Evolutionary conservation across 78 protist species (phyloP).

Genomic region (Capsaspora owczarzaki): DNA sequence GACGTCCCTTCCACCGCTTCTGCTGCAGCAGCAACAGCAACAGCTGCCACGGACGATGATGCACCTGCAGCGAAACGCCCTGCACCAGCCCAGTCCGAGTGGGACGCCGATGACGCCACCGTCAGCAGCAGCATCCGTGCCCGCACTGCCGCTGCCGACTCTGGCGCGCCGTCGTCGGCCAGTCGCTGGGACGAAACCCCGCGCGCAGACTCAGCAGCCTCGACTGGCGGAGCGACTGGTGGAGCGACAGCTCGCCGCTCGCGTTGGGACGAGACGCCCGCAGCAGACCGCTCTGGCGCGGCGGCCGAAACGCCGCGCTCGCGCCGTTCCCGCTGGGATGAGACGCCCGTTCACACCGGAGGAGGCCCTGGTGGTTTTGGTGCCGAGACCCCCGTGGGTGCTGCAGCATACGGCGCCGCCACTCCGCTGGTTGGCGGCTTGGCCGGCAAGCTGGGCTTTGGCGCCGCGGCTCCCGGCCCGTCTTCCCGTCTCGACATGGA

Average conservation of each 20-base stretch:
- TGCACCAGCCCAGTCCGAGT: not conserved
- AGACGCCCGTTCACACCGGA: conserved; percentile 49
- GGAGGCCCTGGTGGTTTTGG: not conserved
- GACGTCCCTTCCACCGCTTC: not conserved
- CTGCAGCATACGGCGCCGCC: conserved; percentile 25
- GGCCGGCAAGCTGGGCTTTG: conserved; percentile 23
- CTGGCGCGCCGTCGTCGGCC: not conserved
- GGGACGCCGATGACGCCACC: conserved; percentile 5
- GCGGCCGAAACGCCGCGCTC: not conserved
- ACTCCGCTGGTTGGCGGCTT: conserved; percentile 35
- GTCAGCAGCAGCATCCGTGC: too few species aligned
- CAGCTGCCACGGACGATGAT: too few species aligned
- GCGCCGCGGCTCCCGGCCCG: conserved; percentile 30
- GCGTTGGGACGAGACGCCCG: conserved; percentile 66
- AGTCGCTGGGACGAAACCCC: conserved; percentile 16
- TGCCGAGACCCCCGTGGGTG: conserved; percentile 55
- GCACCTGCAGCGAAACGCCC: not conserved
- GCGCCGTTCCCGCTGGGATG: conserved; percentile 75
- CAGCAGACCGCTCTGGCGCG: not conserved
- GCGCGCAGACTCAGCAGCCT: not conserved
- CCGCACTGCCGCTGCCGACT: too few species aligned
- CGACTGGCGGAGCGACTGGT: not conserved
- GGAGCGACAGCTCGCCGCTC: conserved; percentile 4
- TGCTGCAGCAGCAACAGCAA: not conserved
- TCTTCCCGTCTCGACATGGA: conserved; percentile 62